Conservation (phyloP, 2,329 filamentous ascomycete genomes). For the Scytalidium sp. region DNA sequence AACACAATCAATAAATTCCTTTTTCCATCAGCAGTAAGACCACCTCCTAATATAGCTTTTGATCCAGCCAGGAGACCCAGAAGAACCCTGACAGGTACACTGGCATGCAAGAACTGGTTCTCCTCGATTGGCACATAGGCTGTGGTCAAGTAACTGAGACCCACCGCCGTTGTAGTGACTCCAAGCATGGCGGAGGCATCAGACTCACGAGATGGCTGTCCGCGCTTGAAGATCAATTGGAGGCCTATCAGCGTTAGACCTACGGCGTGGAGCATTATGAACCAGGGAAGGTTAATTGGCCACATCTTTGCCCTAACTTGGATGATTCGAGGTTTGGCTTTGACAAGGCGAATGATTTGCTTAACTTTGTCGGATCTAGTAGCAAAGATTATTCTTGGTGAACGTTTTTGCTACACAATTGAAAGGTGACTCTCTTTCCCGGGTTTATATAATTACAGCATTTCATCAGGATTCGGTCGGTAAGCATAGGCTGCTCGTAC, state of each 20-base stretch:
- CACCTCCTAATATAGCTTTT: constrained; percentile 1
- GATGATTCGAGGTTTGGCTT: no score
- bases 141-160: constrained; percentile 15
- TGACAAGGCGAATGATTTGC: no score
- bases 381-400: no score
- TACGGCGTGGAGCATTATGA: constrained; percentile 6
- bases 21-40: not conserved
- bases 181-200: constrained; percentile 11
- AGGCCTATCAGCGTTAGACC: constrained; percentile 1
- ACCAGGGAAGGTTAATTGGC: constrained; percentile 15
- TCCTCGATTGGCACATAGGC: constrained; percentile 17
- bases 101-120: constrained; percentile 17
- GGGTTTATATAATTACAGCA: no score
- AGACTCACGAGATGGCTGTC: constrained; percentile 1
- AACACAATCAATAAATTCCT: constrained; percentile 8
- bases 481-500: no score
- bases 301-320: no score
- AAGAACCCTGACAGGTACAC: not conserved
- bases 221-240: constrained; percentile 1
- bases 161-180: constrained; percentile 15
- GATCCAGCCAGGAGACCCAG: not conserved
- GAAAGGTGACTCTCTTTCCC: no score
- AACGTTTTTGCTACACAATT: no score
- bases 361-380: no score
- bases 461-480: no score